Percentiles rank a stretch among this genome's conserved stretches.
Conservation (phyloP, 2,329 filamentous ascomycete genomes). For the Cladosporium sphaerospermum region DNA sequence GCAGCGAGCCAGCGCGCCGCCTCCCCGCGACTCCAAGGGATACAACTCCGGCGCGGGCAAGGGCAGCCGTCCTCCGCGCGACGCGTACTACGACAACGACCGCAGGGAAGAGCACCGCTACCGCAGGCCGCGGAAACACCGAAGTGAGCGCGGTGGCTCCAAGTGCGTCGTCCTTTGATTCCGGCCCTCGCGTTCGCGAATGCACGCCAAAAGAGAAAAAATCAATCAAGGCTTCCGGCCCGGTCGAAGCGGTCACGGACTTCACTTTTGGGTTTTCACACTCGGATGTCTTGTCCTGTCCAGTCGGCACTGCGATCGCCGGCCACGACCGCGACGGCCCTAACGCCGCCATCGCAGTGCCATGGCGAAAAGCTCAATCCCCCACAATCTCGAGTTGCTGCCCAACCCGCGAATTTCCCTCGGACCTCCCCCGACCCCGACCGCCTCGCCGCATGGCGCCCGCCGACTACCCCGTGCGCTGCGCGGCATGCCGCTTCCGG, state of each 20-base stretch:
- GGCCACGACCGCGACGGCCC: too few relatives aligned
- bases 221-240: too few relatives aligned
- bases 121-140: slow-evolving; percentile 10
- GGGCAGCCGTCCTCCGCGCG: not conserved
- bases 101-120: slow-evolving; percentile 3
- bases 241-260: too few relatives aligned
- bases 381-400: too few relatives aligned
- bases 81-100: slow-evolving; percentile 9
- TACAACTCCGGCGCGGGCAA: slow-evolving; percentile 1
- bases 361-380: too few relatives aligned
- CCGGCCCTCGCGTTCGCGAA: not conserved
- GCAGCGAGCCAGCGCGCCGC: slow-evolving; percentile 50
- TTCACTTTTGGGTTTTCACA: too few relatives aligned
- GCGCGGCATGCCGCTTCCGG: not conserved
- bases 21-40: slow-evolving; percentile 11
- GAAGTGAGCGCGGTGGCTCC: slow-evolving; percentile 17
- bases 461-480: not conserved
- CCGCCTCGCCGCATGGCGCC: too few relatives aligned
- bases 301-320: too few relatives aligned
- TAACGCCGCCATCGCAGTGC: too few relatives aligned
- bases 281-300: too few relatives aligned
- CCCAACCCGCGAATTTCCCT: too few relatives aligned
- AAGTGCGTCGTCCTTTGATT: slow-evolving; percentile 26
- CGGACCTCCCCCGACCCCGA: too few relatives aligned
- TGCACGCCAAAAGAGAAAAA: not conserved